Evolutionary conservation across 352 stramenopile species (phyloP).

Genomic region (Globisporangium parvum): DNA sequence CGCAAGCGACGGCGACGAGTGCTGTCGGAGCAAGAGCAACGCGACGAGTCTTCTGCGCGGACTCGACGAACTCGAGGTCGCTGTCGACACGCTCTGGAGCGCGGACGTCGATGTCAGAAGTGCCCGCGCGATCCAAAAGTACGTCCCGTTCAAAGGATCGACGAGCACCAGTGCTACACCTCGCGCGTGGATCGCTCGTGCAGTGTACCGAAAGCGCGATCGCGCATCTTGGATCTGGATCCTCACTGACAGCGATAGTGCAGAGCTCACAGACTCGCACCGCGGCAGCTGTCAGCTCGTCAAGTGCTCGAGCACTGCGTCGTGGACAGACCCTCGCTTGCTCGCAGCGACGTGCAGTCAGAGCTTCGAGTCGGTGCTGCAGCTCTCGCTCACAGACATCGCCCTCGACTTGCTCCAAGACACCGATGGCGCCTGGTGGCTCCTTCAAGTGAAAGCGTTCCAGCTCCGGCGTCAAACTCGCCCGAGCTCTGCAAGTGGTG

Average conservation of each 20-base stretch:
- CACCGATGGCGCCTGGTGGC: constrained; percentile 41
- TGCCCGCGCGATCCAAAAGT: constrained; percentile 37
- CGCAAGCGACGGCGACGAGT: neutral
- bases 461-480: constrained; percentile 18
- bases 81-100: constrained; percentile 13
- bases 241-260: constrained; percentile 23
- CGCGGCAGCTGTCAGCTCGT: constrained; percentile 49
- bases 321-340: constrained; percentile 41
- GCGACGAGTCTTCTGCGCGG: constrained; percentile 7
- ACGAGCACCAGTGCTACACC: neutral
- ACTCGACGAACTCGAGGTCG: constrained; percentile 8
- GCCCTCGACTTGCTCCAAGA: constrained; percentile 59
- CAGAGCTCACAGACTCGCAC: constrained; percentile 11
- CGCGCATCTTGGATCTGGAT: constrained; percentile 48
- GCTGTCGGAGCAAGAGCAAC: constrained; percentile 10
- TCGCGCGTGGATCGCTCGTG: constrained; percentile 50
- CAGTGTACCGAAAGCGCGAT: constrained; percentile 49
- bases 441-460: constrained; percentile 71
- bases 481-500: constrained; percentile 3
- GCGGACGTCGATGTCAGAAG: too few relatives aligned
- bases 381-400: constrained; percentile 36
- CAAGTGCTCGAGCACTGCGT: constrained; percentile 41
- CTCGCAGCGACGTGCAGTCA: constrained; percentile 26
- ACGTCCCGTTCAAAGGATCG: constrained; percentile 35
- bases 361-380: constrained; percentile 31